Base-by-base conservation (phyloP, 1,284 basidiomycete genomes). In the Lignosus rhinocerotis region DNA sequence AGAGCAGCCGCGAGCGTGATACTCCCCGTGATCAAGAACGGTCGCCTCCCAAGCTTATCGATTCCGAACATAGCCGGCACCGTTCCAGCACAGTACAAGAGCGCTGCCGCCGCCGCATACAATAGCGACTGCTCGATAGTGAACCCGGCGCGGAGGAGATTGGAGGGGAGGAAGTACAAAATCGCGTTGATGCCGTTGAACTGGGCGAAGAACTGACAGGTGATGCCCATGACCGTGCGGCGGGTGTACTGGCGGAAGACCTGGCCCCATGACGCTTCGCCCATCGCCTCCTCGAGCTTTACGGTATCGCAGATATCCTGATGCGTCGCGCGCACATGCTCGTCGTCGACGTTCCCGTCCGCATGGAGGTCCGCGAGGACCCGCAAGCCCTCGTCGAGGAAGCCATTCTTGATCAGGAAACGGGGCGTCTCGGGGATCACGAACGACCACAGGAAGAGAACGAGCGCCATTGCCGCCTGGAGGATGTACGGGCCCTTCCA, bases 101-200 rank as follows among this genome's bases (percentile, higher is more conserved):
- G 68, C n/a, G 83, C 80, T 53, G 83, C 78, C 33, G 79, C 80
- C 36, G 83, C 80, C 10, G 83, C 76, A 56, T 77, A 83, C 41
- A 83, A 73, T 36, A 84, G 71, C 7, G 82, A 76, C 16, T 71
- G 72, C 16, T 72, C 63, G 46, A 77, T 71, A 42, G 73, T 70
- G 68, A 82, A 83, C 11, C 81, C 80, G 7, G 81, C 79, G 21
- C 80, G 76, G 19, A 76, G 73, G 56, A 83, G 73, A 59, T 80
- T 81, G 54, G 78, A 76, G 1, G 81, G 81, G 7, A 83, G 72
- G 67, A 81, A 86, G 65, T 84, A 85, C 9, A 85, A 69, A 55
- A 85, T 78, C 16, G 80, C 80, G 64, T 83, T 84, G 70, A 84
- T 82, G 30, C 84, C 82, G 61, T 83, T 82, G 66, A 80, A 77